A percentile compares a stretch with the other conserved stretches of the same genome.
phyloP scores from a whole-genome alignment of 805 yeast species.

The Scheffersomyces spartinae region DNA sequence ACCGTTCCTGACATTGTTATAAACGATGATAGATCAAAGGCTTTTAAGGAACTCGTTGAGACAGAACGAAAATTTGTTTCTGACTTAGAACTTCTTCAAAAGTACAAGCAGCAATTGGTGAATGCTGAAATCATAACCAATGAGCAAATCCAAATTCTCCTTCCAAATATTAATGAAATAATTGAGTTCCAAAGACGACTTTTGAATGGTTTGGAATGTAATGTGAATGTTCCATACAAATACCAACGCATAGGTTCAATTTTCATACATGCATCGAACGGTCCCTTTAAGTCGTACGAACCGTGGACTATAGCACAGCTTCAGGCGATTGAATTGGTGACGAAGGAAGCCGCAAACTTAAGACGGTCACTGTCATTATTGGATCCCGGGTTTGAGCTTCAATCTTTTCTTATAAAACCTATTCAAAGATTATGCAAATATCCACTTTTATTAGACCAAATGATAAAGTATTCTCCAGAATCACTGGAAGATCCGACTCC shows the following conservation, averaged over 20 bases:
- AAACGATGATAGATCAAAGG: conserved; percentile 58
- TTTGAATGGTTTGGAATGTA: conserved; percentile 79
- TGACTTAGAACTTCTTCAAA: conserved; percentile 67
- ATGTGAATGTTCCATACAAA: conserved; percentile 59
- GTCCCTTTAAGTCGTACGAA: conserved; percentile 80
- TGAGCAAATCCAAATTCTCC: conserved; percentile 69
- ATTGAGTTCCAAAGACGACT: conserved; percentile 90
- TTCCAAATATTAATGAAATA: conserved; percentile 75
- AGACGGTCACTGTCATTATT: conserved; percentile 45
- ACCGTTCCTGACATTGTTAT: conserved; percentile 16
- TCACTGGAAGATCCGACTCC: conserved; percentile 4
- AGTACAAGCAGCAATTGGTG: conserved; percentile 58
- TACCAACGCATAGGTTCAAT: conserved; percentile 83
- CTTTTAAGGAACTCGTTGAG: conserved; percentile 72
- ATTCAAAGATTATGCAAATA: conserved; percentile 94
- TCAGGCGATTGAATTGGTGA: conserved; percentile 74
- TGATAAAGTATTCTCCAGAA: conserved; percentile 52
- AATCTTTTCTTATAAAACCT: conserved; percentile 82
- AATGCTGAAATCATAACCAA: conserved; percentile 57
- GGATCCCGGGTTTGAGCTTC: conserved; percentile 82
- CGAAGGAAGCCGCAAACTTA: conserved; percentile 48
- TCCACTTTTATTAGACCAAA: conserved; percentile 70
- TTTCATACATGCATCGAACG: conserved; percentile 68
- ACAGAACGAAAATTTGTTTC: conserved; percentile 90
- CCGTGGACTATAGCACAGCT: conserved; percentile 91